Evolutionary conservation across 352 stramenopile genomes (phyloP), one percentile per base, ranked within the genome.

Genomic region (Phytopythium oedochilum): DNA sequence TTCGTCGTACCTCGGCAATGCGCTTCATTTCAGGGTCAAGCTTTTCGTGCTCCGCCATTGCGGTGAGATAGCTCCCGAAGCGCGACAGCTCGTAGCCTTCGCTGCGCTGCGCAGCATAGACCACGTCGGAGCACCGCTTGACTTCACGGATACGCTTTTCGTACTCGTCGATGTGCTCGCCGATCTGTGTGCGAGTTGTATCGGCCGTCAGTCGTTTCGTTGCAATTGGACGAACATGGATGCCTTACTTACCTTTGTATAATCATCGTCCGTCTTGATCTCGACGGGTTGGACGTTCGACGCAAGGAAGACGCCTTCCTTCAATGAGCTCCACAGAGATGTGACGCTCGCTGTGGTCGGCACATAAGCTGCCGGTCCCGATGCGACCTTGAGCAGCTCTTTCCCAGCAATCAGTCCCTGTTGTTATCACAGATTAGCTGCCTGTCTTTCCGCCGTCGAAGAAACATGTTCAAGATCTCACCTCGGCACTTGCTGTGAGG

Each of bases 191-290:
- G 34, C 53, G 11, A 18, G 17, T 32, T 38, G 29, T 8, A 64
- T 49, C 53, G 53, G 15, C 26, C 28, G 14, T 50, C 38, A 20
- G 36, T 31, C 32, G 23, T 22, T n/a, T 3, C 11, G n/a, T n/a
- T n/a, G n/a, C n/a, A n/a, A n/a, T n/a, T n/a, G n/a, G n/a, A n/a
- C n/a, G n/a, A n/a, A n/a, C n/a, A n/a, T n/a, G n/a, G n/a, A n/a
- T n/a, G n/a, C n/a, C n/a, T n/a, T n/a, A n/a, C n/a, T n/a, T n/a
- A 89, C 81, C 63, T 76, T 89, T 17, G 74, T 70, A 54, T 94
- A 94, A n/a, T 89, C 85, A 48, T 94, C 85, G 42, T 94, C 85
- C 6, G 78, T 91, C 51, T 89, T 88, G 55, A 94, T 93, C 46
- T 94, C 85, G 7, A 94, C 81, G 60, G 86, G 81, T 56, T 92